A percentile compares a stretch with the other conserved stretches of the same genome.
Conservation (phyloP, 352 stramenopile genomes). For the Hyaloperonospora arabidopsidis region DNA sequence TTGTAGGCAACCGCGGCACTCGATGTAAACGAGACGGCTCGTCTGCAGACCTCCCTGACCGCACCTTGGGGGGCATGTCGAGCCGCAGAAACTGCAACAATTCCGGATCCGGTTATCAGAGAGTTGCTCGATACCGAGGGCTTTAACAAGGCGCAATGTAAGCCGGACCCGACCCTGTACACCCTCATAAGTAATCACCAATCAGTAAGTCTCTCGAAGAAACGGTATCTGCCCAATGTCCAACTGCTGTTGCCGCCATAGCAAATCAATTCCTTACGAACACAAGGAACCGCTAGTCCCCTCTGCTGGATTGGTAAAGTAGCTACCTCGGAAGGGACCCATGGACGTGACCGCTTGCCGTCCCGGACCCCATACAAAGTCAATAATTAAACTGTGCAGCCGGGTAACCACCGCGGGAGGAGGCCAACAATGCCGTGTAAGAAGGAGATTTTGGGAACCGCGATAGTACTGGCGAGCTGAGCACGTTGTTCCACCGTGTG, state of each 20-base stretch:
- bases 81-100: background rate
- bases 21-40: background rate
- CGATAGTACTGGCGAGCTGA: too few relatives aligned
- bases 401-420: background rate
- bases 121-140: background rate
- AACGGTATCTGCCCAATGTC: background rate
- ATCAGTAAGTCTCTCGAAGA: background rate
- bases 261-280: background rate
- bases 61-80: too few relatives aligned
- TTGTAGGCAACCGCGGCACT: background rate
- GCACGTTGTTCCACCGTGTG: too few relatives aligned
- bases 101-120: background rate
- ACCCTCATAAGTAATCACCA: background rate
- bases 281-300: background rate
- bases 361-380: background rate
- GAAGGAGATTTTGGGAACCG: background rate
- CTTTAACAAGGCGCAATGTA: slow-evolving; percentile 1
- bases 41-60: background rate
- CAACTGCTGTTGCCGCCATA: background rate
- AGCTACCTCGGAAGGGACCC: background rate
- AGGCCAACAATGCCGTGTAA: background rate
- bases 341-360: background rate
- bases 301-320: slow-evolving; percentile 2
- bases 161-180: background rate
- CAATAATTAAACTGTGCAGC: background rate